phyloP scores from a whole-genome alignment of 225 moss, liverwort and hornwort genomes.

The Physcomitrellopsis africana region DNA sequence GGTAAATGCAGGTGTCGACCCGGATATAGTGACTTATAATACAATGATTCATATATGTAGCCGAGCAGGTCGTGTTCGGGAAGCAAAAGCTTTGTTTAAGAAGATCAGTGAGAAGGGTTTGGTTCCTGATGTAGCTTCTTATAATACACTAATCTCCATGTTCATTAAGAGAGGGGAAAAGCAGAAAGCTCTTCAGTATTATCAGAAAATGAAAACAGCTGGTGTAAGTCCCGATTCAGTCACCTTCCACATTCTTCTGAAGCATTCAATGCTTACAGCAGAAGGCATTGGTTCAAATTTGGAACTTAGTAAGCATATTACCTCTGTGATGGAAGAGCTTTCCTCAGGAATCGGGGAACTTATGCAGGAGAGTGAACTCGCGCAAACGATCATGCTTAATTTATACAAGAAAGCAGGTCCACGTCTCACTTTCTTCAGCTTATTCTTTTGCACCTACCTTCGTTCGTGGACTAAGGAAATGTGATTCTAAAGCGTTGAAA shows the following conservation, averaged over 20 bases:
- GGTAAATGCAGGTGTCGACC: conserved; percentile 64
- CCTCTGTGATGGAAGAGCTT: conserved; percentile 61
- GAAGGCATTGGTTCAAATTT: conserved; percentile 46
- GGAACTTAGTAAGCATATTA: conserved; percentile 45
- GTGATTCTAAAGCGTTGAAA: conserved; percentile 9
- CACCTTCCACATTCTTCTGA: conserved; percentile 71
- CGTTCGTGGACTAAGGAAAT: background rate
- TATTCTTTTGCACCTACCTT: background rate
- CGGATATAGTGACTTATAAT: conserved; percentile 87
- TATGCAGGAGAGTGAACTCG: conserved; percentile 66
- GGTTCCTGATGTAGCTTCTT: conserved; percentile 72
- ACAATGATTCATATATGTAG: conserved; percentile 94
- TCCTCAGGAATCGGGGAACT: conserved; percentile 54
- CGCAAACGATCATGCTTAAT: conserved; percentile 74
- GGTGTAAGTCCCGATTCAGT: conserved; percentile 67
- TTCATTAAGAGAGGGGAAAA: conserved; percentile 59
- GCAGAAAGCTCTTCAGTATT: conserved; percentile 59
- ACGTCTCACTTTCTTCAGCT: conserved; percentile 11
- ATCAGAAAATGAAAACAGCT: conserved; percentile 63
- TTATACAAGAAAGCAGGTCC: conserved; percentile 78
- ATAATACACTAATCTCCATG: conserved; percentile 76
- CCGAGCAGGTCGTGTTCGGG: conserved; percentile 68
- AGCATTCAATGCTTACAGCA: conserved; percentile 56
- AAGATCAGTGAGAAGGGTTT: conserved; percentile 58
- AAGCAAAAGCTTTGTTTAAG: conserved; percentile 71